Percentiles rank a stretch among this genome's conserved stretches.
These are phyloP conservation scores for Phytophthora kernoviae DNA, from an alignment of 352 stramenopile genomes.

Conservation along the genomic window DNA sequence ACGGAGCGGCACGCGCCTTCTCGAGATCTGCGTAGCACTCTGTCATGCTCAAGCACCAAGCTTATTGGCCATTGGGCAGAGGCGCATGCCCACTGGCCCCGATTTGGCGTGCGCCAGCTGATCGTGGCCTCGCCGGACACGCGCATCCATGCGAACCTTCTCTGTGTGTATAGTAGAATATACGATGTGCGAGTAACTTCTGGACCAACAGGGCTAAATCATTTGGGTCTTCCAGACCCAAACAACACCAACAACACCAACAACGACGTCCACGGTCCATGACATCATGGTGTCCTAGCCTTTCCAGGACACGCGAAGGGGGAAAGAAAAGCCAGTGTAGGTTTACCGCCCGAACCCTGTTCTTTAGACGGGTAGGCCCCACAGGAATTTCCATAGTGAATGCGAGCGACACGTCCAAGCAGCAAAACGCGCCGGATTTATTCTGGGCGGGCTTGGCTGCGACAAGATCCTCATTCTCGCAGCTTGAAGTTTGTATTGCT, in stretches of 20 bases:
- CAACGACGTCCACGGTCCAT: slow-evolving; percentile 10
- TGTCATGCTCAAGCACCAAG: slow-evolving; percentile 12
- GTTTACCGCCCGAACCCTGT: too few relatives aligned
- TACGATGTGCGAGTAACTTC: neutral
- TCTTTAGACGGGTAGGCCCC: neutral
- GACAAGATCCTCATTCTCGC: slow-evolving; percentile 16
- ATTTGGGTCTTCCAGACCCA: too few relatives aligned
- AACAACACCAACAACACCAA: too few relatives aligned
- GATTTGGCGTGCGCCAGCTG: slow-evolving; percentile 19
- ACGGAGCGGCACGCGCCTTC: neutral
- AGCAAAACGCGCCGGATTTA: slow-evolving; percentile 20
- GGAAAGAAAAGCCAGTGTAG: slow-evolving; percentile 11
- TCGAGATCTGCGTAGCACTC: slow-evolving; percentile 1
- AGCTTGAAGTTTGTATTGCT: slow-evolving; percentile 13
- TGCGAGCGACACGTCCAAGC: slow-evolving; percentile 22
- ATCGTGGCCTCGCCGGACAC: slow-evolving; percentile 11
- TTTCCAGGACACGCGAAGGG: slow-evolving; percentile 15
- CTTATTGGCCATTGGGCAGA: slow-evolving; percentile 35
- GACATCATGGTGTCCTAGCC: slow-evolving; percentile 13
- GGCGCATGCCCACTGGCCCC: slow-evolving; percentile 12
- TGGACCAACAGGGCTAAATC: neutral
- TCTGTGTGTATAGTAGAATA: neutral
- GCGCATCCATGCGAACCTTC: slow-evolving; percentile 17
- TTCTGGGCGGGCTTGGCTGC: neutral
- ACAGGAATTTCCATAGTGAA: slow-evolving; percentile 13